A percentile compares a stretch with the other conserved stretches of the same genome.
Conservation (phyloP, 805 yeast species). For the Saturnispora quitensis region DNA sequence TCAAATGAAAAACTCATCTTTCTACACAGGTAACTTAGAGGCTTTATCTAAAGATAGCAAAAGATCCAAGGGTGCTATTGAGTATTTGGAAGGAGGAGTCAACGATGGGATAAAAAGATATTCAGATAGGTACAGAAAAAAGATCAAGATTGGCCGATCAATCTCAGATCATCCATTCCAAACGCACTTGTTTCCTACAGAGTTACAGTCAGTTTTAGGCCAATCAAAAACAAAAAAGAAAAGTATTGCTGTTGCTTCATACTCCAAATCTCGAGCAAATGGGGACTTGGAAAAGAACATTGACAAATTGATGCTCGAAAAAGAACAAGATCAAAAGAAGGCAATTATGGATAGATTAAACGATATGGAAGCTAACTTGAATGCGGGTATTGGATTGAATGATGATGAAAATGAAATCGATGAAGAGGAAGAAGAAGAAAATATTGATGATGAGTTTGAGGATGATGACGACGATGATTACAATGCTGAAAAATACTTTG, state of each 20-base stretch:
- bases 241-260: conserved; percentile 33
- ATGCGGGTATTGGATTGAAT: conserved; percentile 24
- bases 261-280: conserved; percentile 30
- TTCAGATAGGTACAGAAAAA: conserved; percentile 69
- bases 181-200: conserved; percentile 65
- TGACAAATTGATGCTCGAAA: conserved; percentile 20
- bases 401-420: conserved; percentile 38
- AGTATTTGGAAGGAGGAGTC: conserved; percentile 32
- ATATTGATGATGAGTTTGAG: conserved; percentile 59
- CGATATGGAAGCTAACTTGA: conserved; percentile 26
- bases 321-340: conserved; percentile 24
- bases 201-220: conserved; percentile 59
- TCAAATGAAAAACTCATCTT: conserved; percentile 55
- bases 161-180: conserved; percentile 73
- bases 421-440: conserved; percentile 42
- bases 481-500: conserved; percentile 73
- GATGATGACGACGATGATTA: conserved; percentile 74
- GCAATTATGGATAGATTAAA: conserved; percentile 26
- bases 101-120: conserved; percentile 74
- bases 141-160: conserved; percentile 59
- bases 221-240: conserved; percentile 34
- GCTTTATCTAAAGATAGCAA: conserved; percentile 11
- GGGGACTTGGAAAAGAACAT: conserved; percentile 24
- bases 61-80: conserved; percentile 8
- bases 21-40: conserved; percentile 47